phyloP scores from a whole-genome alignment of 78 protist species.

The Planoprotostelium fungivorum region DNA sequence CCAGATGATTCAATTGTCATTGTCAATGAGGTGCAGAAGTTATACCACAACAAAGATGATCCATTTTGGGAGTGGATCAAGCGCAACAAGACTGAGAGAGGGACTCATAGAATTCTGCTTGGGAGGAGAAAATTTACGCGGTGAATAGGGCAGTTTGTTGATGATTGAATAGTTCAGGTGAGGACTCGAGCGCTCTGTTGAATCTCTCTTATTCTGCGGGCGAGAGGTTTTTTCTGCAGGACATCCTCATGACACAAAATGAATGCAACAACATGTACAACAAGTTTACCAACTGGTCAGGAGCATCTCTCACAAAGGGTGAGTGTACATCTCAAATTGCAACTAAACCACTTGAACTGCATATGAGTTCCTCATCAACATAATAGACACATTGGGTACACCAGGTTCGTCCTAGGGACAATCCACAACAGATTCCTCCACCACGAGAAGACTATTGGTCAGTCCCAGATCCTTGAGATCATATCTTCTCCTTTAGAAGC shows the following conservation, averaged over 20 bases:
- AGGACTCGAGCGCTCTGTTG: neutral
- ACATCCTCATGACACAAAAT: slow-evolving; percentile 1
- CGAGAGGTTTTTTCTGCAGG: slow-evolving; percentile 1
- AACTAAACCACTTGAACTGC: neutral
- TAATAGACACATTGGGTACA: neutral
- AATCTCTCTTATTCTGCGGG: slow-evolving; percentile 1
- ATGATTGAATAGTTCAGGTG: slow-evolving; percentile 1
- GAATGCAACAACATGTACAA: slow-evolving; percentile 1
- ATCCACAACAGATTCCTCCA: slow-evolving; percentile 1
- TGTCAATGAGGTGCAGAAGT: neutral
- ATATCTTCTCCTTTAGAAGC: neutral
- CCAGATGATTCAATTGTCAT: slow-evolving; percentile 1
- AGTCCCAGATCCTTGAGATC: slow-evolving; percentile 1
- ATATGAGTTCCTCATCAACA: slow-evolving; percentile 1
- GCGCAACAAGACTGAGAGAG: slow-evolving; percentile 2
- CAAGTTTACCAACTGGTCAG: neutral
- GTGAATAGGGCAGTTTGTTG: neutral
- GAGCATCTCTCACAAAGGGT: neutral
- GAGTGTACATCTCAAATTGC: slow-evolving; percentile 1
- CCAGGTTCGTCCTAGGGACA: neutral
- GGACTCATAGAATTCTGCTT: slow-evolving; percentile 1
- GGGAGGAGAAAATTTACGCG: slow-evolving; percentile 1
- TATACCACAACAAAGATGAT: neutral
- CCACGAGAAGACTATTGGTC: slow-evolving; percentile 1
- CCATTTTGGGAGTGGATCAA: slow-evolving; percentile 1